Base-by-base conservation (phyloP, 768 basidiomycete genomes). In the Agaricus blazei region DNA sequence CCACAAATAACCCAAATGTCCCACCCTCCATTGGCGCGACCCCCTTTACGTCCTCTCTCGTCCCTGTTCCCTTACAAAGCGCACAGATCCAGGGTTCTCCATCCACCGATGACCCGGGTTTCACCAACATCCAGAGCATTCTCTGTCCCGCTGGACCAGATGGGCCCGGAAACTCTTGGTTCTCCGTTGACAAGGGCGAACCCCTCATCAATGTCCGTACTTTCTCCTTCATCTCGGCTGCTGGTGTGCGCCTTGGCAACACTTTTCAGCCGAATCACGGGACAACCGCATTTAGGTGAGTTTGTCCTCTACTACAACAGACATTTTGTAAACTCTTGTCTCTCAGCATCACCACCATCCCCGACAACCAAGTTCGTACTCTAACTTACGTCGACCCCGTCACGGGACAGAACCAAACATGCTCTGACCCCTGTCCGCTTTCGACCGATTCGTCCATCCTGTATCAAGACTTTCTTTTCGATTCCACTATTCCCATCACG, bases 391-490 rank as follows among this genome's bases (percentile, higher is more conserved):
- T 88, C 31, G 89, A 98, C 67, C 87, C 90, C 0, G 68, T 74
- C 0, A 88, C 86, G 9, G 84, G 86, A 41, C 74, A 87, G 64
- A 91, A 88, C 61, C 69, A 74, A 59, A 90, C 92, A 0, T 99
- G 97, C 70, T 75, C 84, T 8, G 72, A 79, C 50, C 71, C 76
- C 23, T 99, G 97, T 68, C 92, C 94, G 0, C 76, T 99, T 40
- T 83, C 83, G 4, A 84, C 84, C 44, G 83, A 97, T 66, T 67
- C 88, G 2, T 78, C 83, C 9, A 70, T 98, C 54, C 78, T 82
- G 1, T 98, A 93, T 66, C 94, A 98, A 68, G 97, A 99, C 69
- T 99, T 97, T 72, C 72, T 97, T 41, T 98, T 98, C 67, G 69
- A 77, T 48, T 66, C 65, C 27, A 66, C 79, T 5, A 66, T 81